phyloP scores from a whole-genome alignment of 2,329 filamentous ascomycete genomes.

The Monosporascus sp. region DNA sequence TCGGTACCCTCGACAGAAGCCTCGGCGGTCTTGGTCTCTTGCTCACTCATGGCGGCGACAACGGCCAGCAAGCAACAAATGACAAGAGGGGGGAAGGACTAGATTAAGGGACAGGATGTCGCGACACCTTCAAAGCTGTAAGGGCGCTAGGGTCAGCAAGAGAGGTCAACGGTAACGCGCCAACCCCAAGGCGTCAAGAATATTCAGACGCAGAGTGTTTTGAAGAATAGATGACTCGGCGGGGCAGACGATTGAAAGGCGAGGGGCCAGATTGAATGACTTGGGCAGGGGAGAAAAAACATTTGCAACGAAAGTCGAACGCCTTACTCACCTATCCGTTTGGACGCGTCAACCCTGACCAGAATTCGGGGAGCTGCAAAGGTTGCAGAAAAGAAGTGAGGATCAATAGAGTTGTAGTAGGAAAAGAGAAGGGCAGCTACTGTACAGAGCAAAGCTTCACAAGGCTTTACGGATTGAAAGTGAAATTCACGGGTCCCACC shows the following conservation, averaged over 20 bases:
- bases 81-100: too few species aligned
- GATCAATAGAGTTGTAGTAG: neutral
- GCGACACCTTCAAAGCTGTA: neutral
- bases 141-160: neutral
- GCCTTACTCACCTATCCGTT: too few species aligned
- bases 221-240: neutral
- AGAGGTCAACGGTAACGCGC: too few species aligned
- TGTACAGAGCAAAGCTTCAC: neutral
- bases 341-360: too few species aligned
- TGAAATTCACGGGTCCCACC: neutral
- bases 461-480: neutral
- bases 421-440: neutral
- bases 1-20: constrained; percentile 11
- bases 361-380: too few species aligned
- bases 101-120: too few species aligned
- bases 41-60: constrained; percentile 27
- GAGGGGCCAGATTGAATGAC: neutral
- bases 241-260: neutral
- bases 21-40: constrained; percentile 35
- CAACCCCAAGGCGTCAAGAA: too few species aligned
- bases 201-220: neutral
- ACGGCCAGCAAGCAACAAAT: neutral
- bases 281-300: neutral
- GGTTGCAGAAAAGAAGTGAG: too few species aligned
- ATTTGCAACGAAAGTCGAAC: neutral